Percentiles rank a stretch among this genome's conserved stretches.
These are phyloP conservation scores for Penicillium cataractarum DNA, from an alignment of 495 filamentous ascomycete genomes.

Conservation along the genomic window DNA sequence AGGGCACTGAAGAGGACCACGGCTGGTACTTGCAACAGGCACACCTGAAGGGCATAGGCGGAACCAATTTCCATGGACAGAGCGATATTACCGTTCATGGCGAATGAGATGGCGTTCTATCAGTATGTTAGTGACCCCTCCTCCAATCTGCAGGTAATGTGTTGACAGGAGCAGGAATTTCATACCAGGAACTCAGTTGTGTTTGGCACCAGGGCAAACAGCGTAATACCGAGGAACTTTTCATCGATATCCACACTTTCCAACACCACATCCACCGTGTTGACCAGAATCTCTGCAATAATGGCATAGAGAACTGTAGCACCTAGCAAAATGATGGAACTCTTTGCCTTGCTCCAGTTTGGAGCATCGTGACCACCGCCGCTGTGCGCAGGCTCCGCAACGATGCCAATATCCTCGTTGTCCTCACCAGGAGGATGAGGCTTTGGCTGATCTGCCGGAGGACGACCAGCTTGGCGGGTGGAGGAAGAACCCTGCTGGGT, in stretches of 20 bases:
- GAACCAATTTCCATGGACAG: slow-evolving; percentile 99
- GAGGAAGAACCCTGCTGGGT: slow-evolving; percentile 31
- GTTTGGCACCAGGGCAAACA: slow-evolving; percentile 97
- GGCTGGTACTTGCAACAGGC: slow-evolving; percentile 92
- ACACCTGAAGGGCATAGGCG: slow-evolving; percentile 96
- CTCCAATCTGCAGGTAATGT: background rate
- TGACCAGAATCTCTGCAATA: slow-evolving; percentile 95
- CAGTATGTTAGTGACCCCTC: slow-evolving; percentile 35
- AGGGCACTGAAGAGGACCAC: slow-evolving; percentile 89
- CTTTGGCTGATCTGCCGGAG: slow-evolving; percentile 28
- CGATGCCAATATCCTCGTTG: slow-evolving; percentile 44
- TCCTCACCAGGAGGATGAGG: slow-evolving; percentile 39
- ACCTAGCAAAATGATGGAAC: slow-evolving; percentile 81
- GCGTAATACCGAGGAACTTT: slow-evolving; percentile 96
- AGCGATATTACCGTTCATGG: slow-evolving; percentile 99
- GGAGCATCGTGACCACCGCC: slow-evolving; percentile 93
- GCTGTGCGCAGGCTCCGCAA: slow-evolving; percentile 40
- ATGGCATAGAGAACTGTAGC: slow-evolving; percentile 93
- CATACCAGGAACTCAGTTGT: slow-evolving; percentile 94
- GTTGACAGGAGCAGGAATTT: background rate
- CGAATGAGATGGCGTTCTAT: slow-evolving; percentile 97
- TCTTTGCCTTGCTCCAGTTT: slow-evolving; percentile 94
- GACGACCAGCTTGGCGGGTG: slow-evolving; percentile 34
- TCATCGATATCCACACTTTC: slow-evolving; percentile 90
- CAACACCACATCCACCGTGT: slow-evolving; percentile 93